Conservation (phyloP, 495 filamentous ascomycete genomes). For the Aspergillus coremiiformis region DNA sequence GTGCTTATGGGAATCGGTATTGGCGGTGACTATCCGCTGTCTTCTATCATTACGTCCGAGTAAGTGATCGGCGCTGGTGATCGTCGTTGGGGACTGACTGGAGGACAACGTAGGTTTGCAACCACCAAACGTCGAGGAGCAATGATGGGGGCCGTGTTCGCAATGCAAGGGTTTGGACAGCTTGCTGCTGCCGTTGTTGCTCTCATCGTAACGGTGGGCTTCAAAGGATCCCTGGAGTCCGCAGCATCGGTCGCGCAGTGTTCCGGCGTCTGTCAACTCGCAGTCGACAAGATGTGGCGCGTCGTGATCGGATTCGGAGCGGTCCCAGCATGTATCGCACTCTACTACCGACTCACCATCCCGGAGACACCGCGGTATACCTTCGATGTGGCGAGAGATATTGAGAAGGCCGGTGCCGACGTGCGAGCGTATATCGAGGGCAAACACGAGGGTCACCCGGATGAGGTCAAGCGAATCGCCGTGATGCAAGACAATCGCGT, state of each 20-base stretch:
- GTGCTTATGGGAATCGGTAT: slow-evolving; percentile 79
- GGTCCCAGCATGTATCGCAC: slow-evolving; percentile 67
- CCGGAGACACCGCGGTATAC: slow-evolving; percentile 79
- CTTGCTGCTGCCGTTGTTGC: slow-evolving; percentile 63
- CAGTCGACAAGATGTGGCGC: slow-evolving; percentile 85
- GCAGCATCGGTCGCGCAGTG: slow-evolving; percentile 45
- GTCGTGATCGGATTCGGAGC: slow-evolving; percentile 69
- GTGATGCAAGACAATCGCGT: no score
- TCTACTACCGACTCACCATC: slow-evolving; percentile 85
- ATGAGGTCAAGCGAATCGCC: no score
- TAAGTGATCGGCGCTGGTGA: slow-evolving; percentile 26
- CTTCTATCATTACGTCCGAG: slow-evolving; percentile 77
- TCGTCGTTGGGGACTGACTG: slow-evolving; percentile 1
- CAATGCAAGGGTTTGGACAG: slow-evolving; percentile 78
- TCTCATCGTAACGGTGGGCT: slow-evolving; percentile 63
- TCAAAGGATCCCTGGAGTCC: slow-evolving; percentile 56
- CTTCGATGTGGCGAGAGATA: slow-evolving; percentile 69
- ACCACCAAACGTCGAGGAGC: slow-evolving; percentile 78
- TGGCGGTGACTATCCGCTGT: slow-evolving; percentile 81
- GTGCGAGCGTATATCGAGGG: no score
- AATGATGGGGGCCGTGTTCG: slow-evolving; percentile 85
- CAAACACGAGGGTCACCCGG: no score
- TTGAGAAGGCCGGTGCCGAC: slow-evolving; percentile 60
- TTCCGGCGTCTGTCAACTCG: slow-evolving; percentile 55
- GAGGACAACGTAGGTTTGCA: slow-evolving; percentile 50